Base-by-base conservation (phyloP, 192 early-diverging fungal genomes). In the Thoreauomyces humboldtii region DNA sequence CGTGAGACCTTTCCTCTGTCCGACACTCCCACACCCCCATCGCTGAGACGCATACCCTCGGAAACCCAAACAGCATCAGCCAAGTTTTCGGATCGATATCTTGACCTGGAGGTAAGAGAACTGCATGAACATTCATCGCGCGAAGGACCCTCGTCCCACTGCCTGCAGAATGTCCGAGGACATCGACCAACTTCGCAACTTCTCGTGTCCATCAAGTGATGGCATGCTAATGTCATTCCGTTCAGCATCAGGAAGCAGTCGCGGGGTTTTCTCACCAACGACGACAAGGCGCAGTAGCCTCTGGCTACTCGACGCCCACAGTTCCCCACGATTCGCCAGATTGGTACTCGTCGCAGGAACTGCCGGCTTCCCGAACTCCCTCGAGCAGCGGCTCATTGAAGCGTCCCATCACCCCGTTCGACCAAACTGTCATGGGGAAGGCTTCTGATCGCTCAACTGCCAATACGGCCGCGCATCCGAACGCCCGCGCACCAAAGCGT, bases 1-100 rank as follows among this genome's bases (percentile, higher is more conserved):
- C 77, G 81, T 3, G 80, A 82, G 15, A 66, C 80, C 48, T 94
- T 86, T 64, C 91, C 89, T 34, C 74, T 94, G 35, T 87, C 90
- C 2, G 77, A 82, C 28, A 81, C 83, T 27, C 82, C 85, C 2
- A 91, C 90, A 5, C 92, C 92, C 11, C 86, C 88, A 5, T 83
- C 86, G 4, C 73, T 94, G 45, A 88, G 90, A 75, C 78, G 81
- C 53, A 90, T 94, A 75, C 86, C 83, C 31, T 86, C 92, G 64
- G 90, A 94, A 53, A 64, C 89, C 34, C 84, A 87, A 70, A 90
- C 89, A 14, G 78, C 88, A 48, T 83, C 85, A 22, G 82, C 87
- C 34, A 84, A 79, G 72, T 88, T 93, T 58, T 57, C 77, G 24
- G 84, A n/a, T n/a, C n/a, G n/a, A n/a, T n/a, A 88, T 65, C 67